Conservation (phyloP, 2,329 filamentous ascomycete species). For the Didymella pinodella region DNA sequence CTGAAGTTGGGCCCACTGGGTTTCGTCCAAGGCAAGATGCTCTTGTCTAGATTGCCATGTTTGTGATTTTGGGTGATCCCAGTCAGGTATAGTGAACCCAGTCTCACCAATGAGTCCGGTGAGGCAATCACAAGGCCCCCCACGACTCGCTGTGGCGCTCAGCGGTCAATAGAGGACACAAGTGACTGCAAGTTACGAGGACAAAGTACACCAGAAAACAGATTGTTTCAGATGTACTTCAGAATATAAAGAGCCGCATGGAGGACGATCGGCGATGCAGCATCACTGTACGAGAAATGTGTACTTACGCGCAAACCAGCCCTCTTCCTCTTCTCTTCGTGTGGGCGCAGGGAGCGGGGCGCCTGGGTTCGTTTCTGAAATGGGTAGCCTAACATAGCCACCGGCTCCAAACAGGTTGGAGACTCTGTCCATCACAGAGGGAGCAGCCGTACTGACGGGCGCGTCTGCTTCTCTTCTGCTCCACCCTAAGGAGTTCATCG, state of each 20-base stretch:
- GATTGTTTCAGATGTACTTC: constrained; percentile 21
- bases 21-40: constrained; percentile 24
- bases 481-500: constrained; percentile 95
- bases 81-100: constrained; percentile 38
- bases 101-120: constrained; percentile 33
- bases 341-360: constrained; percentile 85
- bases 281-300: constrained; percentile 47
- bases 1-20: constrained; percentile 17
- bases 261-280: constrained; percentile 19
- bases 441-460: constrained; percentile 76
- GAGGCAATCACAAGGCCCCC: constrained; percentile 40
- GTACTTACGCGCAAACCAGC: constrained; percentile 89
- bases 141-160: constrained; percentile 22
- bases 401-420: constrained; percentile 81
- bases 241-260: constrained; percentile 16
- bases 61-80: constrained; percentile 21
- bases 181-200: constrained; percentile 24
- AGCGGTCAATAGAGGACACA: constrained; percentile 13
- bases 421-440: constrained; percentile 80
- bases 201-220: constrained; percentile 25
- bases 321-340: constrained; percentile 92
- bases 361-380: constrained; percentile 75
- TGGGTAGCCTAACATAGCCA: constrained; percentile 91
- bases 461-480: constrained; percentile 81
- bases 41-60: constrained; percentile 35